Evolutionary conservation across 257 asterid species (phyloP), one percentile per base, ranked within the genome.

Genomic region (Capsicum chinense): DNA sequence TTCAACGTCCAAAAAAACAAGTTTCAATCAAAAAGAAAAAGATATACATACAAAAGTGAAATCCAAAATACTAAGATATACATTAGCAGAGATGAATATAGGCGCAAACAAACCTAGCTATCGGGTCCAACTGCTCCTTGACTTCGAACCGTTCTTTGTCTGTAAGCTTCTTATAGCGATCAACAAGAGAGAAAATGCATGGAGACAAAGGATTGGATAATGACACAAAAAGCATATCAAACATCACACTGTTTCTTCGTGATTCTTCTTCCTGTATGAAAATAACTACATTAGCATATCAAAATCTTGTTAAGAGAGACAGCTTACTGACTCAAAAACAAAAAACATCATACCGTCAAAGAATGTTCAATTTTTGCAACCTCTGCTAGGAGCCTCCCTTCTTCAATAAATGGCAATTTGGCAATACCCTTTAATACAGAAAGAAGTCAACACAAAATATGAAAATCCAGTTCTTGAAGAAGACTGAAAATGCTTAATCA

Each of bases 211-310:
- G 89, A 91, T 96, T 98, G 85, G 98, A 88, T 78, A 92, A 64
- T 10, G 99, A 95, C 70, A 94, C 86, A 80, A 96, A 96, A 85
- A 96, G 93, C 99, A 96, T 92, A 86, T 96, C 97, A 80, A 83
- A 89, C 98, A 93, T 93, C 87, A 86, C 86, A 74, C 99, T 93
- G 89, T 96, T 96, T 90, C 99, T 93, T 60, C 99, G 92, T 57
- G 90, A 88, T 87, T 96, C 98, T 76, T 96, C 99, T 83, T 94
- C 98, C 99, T 96, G 92, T 87, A 54, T 57, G 85, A 76, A 84
- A 81, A 39, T 62, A 67, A 80, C 48, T 19, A 74, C 56, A 52
- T 80, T 44, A 83, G 84, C 64, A 52, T 79, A 71, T 39, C 57
- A 78, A 78, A 76, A 52, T 78, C 82, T 19, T 7, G 5, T 37